Evolutionary conservation across 139 green algal species (phyloP), one percentile per base, ranked within the genome.

Genomic region (Gonium pectorale): DNA sequence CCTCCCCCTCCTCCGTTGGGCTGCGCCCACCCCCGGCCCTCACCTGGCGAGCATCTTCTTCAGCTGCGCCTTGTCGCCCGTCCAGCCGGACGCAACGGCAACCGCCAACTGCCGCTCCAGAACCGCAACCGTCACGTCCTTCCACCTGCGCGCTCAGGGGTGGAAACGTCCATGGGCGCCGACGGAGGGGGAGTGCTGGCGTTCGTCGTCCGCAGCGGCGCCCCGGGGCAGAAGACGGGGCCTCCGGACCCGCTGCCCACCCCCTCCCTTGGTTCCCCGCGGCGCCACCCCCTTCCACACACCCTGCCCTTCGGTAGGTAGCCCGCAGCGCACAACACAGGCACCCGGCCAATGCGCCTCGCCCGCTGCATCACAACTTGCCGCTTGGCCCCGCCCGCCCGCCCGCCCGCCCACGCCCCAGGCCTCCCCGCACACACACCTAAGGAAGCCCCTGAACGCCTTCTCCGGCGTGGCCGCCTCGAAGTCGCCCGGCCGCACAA

Each of bases 51-150:
- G 60, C 44, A 77, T 62, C 49, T 75, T 75, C 46, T 11, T 54
- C 2, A 85, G 79, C 79, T 77, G 64, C 64, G 46, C 17, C 44
- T 67, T 31, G 24, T 85, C 79, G 4, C 79, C 79, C 9, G 22
- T 67, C 46, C 49, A 77, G 5, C 64, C 27, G 3, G 38, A 46
- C 1, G 0, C 64, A 26, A 72, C 64, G 26, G 46, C 49, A 2
- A 22, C 24, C 22, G 46, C 64, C 35, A 85, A 1, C 63, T 77
- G 64, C 37, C 29, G 49, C 64, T 85, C 79, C 79, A 85, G 66
- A 44, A 85, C 64, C 64, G 79, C 64, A 19, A 83, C 43, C 41
- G 77, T 66, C 43, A 83, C 54, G 62, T 83, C 77, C 77, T 83
- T 83, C 77, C 77, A 83, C 31, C 74, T 81, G 72, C 5, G 41